A percentile compares a stretch with the other conserved stretches of the same genome.
Evolutionary conservation across 1,284 basidiomycete species (phyloP).

Genomic region (Ceraceosorus bombacis): DNA sequence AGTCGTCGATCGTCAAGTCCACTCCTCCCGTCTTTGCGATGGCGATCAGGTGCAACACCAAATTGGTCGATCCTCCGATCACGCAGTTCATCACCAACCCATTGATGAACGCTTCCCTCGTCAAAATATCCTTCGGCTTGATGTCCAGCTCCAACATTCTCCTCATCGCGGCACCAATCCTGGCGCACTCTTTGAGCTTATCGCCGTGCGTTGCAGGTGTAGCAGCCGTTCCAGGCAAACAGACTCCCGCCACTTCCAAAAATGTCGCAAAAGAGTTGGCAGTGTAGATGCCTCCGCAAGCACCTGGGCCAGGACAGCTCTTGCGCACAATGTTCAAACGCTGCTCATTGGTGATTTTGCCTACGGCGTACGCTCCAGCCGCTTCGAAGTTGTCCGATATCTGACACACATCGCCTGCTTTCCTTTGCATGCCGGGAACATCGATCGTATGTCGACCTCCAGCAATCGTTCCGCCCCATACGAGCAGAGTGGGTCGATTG

Average conservation of each 20-base stretch:
- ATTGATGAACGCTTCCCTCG: constrained; percentile 86
- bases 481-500: constrained; percentile 89
- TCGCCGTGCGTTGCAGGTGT: constrained; percentile 74
- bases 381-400: constrained; percentile 80
- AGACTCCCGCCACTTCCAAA: constrained; percentile 84
- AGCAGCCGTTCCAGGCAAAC: constrained; percentile 65
- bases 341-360: constrained; percentile 74
- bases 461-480: constrained; percentile 85
- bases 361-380: constrained; percentile 69
- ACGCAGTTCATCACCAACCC: constrained; percentile 65
- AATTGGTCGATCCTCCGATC: constrained; percentile 77
- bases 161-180: constrained; percentile 72
- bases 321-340: constrained; percentile 70
- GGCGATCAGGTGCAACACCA: constrained; percentile 81
- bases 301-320: constrained; percentile 70
- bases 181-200: constrained; percentile 76
- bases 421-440: constrained; percentile 67
- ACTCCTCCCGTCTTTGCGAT: constrained; percentile 82
- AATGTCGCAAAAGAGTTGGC: constrained; percentile 92
- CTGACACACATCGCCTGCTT: constrained; percentile 58
- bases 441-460: constrained; percentile 52
- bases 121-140: constrained; percentile 94
- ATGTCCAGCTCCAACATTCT: constrained; percentile 74
- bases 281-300: constrained; percentile 68
- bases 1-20: constrained; percentile 72